Conservation (phyloP, 2,329 filamentous ascomycete genomes). For the Dothideomycetes sp. region DNA sequence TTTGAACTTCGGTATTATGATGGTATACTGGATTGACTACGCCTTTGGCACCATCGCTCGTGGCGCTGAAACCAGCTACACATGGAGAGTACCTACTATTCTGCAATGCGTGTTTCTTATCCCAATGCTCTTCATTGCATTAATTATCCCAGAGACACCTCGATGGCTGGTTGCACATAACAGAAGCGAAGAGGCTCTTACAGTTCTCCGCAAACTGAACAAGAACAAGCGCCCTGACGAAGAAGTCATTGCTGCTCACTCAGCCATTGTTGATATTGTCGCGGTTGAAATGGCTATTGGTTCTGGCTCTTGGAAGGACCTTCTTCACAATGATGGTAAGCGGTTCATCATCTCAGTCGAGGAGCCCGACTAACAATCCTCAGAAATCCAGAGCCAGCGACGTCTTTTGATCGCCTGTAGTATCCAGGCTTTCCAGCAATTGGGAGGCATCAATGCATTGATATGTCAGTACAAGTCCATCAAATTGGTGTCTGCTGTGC, state of each 20-base stretch:
- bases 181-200: slow-evolving; percentile 45
- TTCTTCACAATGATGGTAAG: slow-evolving; percentile 16
- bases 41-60: slow-evolving; percentile 22
- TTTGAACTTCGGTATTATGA: slow-evolving; percentile 34
- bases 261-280: slow-evolving; percentile 14
- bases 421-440: slow-evolving; percentile 19
- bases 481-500: not conserved
- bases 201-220: slow-evolving; percentile 38
- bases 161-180: slow-evolving; percentile 48
- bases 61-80: slow-evolving; percentile 18
- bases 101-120: slow-evolving; percentile 31
- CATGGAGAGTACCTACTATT: slow-evolving; percentile 32
- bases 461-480: slow-evolving; percentile 11
- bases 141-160: slow-evolving; percentile 44
- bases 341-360: not conserved
- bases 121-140: slow-evolving; percentile 29
- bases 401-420: slow-evolving; percentile 19
- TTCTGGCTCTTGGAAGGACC: slow-evolving; percentile 22
- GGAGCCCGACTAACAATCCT: not conserved
- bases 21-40: slow-evolving; percentile 38
- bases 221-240: slow-evolving; percentile 16
- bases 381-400: slow-evolving; percentile 16
- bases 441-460: slow-evolving; percentile 19
- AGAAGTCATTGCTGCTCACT: slow-evolving; percentile 15
- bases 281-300: slow-evolving; percentile 20